Base-by-base conservation (phyloP, 169 alveolate genomes). In the Cytauxzoon felis region DNA sequence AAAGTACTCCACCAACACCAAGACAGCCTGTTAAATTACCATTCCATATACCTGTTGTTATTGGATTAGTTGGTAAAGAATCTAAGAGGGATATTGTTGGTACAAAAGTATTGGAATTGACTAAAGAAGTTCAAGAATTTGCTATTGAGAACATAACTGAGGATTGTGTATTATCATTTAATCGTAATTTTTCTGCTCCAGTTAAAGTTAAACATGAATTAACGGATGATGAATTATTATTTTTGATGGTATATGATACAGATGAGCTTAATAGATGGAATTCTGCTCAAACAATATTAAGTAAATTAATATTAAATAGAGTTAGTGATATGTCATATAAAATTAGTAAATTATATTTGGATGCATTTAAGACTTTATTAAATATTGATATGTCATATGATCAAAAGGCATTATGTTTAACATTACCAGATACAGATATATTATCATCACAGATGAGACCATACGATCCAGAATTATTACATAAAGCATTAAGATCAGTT, bases 121-220 rank as follows among this genome's bases (percentile, higher is more conserved):
- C 72, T 23, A 89, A 87, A 29, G 90, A 57, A 53, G 87, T 81
- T 38, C 91, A 90, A 64, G 81, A 87, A 19, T 92, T 92, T 33
- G 68, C 53, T 21, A 26, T 90, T 24, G 68, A 54, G n/a, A 85
- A 75, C 40, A 80, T 90, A 0, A n/a, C 49, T 36, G 93, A 86
- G 58, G 90, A 83, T 61, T 92, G 94, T 34, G 89, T 92, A 21
- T 83, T 91, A 8, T 93, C 96, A 7, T 61, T 91, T 16, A 84
- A 90, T 65, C 88, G 97, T 34, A 94, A 86, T 13, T 93, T 93
- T 59, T 90, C 95, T 1, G 97, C 97, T 5, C 97, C 97, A 3
- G 95, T 92, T 19, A 82, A 86, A 57, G 86, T 93, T 49, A 86
- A 82, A 58, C 87, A 68, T 43, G 81, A 80, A 30, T 91, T 88